Evolutionary conservation across 371 early-diverging fungal genomes (phyloP), one percentile per base, ranked within the genome.

Genomic region (Zancudomyces culisetae): DNA sequence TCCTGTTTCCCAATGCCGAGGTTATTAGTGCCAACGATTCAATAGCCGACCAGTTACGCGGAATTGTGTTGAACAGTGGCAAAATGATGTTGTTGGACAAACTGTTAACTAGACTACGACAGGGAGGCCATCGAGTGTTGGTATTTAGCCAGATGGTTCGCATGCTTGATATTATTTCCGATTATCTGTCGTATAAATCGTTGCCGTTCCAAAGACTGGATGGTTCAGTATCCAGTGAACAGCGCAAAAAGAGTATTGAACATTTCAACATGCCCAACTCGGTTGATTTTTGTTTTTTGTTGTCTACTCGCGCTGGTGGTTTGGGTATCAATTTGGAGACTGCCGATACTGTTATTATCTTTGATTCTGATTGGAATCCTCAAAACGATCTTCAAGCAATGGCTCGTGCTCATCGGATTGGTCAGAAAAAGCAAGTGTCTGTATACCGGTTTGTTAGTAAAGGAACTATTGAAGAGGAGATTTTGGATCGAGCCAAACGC

Each of bases 331-430:
- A 99, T 60, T 68, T 99, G 40, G 90, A 86, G 27, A 92, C 95
- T 0, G 99, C 99, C 0, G 98, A 98, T 62, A 96, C 94, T 0
- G 98, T 99, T 3, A 90, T 99, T 52, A 86, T 99, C 50, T 99
- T 94, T 70, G 99, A 99, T 62, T 90, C 91, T 27, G 99, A 99
- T 63, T 99, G 98, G 89, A 99, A 99, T 64, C 99, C 99, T 2
- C 98, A 98, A 64, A 98, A 93, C 61, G 98, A 99, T 63, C 66
- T 98, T 47, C 98, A 98, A 70, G 99, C 99, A 35, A 98, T 98
- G 95, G 98, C 98, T 2, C 82, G 99, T 46, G 98, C 96, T 1
- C 99, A 99, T 70, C 83, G 99, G 60, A 87, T 93, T 58, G 99
- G 99, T 0, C 99, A 99, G 59, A 98, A 87, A 60, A 93, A 90